Conservation (phyloP, 2,329 filamentous ascomycete species). For the Rhinocladiella similis region DNA sequence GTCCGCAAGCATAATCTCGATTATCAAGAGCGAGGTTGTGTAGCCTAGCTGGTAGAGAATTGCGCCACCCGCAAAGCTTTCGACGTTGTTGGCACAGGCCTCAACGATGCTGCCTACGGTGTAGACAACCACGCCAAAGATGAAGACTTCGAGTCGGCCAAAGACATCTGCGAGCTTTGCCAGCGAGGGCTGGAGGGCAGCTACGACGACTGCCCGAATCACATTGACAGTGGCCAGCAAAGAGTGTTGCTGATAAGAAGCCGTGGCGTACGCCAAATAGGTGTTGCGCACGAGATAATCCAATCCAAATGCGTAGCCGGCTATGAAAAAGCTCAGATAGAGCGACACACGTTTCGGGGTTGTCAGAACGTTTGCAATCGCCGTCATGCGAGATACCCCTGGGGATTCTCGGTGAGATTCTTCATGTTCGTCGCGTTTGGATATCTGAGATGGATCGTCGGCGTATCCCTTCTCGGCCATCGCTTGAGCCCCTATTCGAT, state of each 20-base stretch:
- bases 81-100: conserved; percentile 49
- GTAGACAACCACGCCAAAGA: conserved; percentile 57
- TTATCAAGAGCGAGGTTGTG: conserved; percentile 59
- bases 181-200: conserved; percentile 56
- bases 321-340: no score
- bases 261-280: conserved; percentile 42
- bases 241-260: conserved; percentile 53
- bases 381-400: no score
- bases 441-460: no score
- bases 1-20: conserved; percentile 65
- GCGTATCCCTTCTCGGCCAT: no score
- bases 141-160: conserved; percentile 59
- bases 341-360: no score
- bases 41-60: conserved; percentile 64
- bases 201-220: conserved; percentile 58
- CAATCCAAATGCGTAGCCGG: no score
- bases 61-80: conserved; percentile 57
- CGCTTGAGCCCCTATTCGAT: no score
- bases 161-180: conserved; percentile 64
- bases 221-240: conserved; percentile 60
- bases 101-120: conserved; percentile 57
- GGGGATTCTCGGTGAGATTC: no score
- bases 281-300: no score
- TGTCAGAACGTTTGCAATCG: no score
- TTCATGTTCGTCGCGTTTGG: no score